A percentile compares a stretch with the other conserved stretches of the same genome.
Conservation (phyloP, 2,329 filamentous ascomycete species). For the Nannizzia gypsea region DNA sequence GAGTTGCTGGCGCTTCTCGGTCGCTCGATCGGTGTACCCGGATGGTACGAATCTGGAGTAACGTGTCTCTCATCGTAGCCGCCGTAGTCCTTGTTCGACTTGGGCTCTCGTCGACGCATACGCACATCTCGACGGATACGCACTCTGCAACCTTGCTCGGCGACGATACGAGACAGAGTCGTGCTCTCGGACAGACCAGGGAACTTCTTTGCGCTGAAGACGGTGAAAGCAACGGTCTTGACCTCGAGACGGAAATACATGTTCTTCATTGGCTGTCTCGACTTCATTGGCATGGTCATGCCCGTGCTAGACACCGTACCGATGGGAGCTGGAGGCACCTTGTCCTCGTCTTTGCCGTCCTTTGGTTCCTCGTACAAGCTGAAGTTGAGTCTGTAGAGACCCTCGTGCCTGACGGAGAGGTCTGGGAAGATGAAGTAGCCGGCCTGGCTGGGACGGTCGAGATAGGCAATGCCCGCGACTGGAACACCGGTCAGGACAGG, state of each 20-base stretch:
- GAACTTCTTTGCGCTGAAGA: slow-evolving; percentile 97
- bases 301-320: neutral
- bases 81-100: slow-evolving; percentile 53
- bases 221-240: slow-evolving; percentile 73
- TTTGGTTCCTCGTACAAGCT: slow-evolving; percentile 91
- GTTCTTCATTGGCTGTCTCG: slow-evolving; percentile 40
- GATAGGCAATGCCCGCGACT: slow-evolving; percentile 88
- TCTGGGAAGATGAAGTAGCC: slow-evolving; percentile 98
- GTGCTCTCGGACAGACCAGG: slow-evolving; percentile 88
- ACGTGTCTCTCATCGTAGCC: slow-evolving; percentile 46
- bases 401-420: slow-evolving; percentile 88
- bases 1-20: slow-evolving; percentile 52
- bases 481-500: slow-evolving; percentile 89
- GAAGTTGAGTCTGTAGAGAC: slow-evolving; percentile 81
- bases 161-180: slow-evolving; percentile 73
- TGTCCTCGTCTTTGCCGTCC: slow-evolving; percentile 65
- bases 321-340: slow-evolving; percentile 34
- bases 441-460: slow-evolving; percentile 66
- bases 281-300: slow-evolving; percentile 22
- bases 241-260: slow-evolving; percentile 84
- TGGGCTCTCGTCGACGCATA: slow-evolving; percentile 73
- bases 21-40: slow-evolving; percentile 38
- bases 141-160: slow-evolving; percentile 92
- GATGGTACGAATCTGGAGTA: slow-evolving; percentile 38
- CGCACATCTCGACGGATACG: slow-evolving; percentile 88